phyloP scores from a whole-genome alignment of 148 eudicot species.

The Pharnaceum exiguum region DNA sequence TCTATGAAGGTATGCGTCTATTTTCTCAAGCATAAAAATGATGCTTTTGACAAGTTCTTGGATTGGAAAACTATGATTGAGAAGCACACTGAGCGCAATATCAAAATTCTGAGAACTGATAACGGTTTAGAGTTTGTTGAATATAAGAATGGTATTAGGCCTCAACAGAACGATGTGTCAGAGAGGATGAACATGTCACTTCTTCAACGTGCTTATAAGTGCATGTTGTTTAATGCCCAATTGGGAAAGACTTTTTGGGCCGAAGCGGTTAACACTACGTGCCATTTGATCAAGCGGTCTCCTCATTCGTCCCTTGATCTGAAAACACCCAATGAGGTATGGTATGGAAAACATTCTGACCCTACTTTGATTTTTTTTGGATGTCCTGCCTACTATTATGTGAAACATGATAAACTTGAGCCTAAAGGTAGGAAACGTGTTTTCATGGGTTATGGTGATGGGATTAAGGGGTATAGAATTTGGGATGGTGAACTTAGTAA shows the following conservation, averaged over 20 bases:
- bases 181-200: background rate
- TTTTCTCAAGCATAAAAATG: background rate
- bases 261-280: background rate
- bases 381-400: background rate
- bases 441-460: background rate
- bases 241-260: background rate
- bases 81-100: background rate
- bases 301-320: background rate
- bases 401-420: constrained; percentile 1
- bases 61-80: background rate
- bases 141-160: background rate
- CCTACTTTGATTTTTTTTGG: constrained; percentile 1
- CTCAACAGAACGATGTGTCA: background rate
- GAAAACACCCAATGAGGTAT: background rate
- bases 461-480: background rate
- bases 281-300: background rate
- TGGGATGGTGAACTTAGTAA: background rate
- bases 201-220: background rate
- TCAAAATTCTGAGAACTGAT: background rate
- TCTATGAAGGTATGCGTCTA: background rate
- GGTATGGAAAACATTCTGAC: background rate
- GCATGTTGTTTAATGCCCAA: background rate
- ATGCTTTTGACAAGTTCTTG: background rate
- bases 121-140: background rate
- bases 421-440: background rate